Evolutionary conservation across 176 grass and related monocot genomes (phyloP), one percentile per base, ranked within the genome.

Genomic region (Aegilops tauschii): DNA sequence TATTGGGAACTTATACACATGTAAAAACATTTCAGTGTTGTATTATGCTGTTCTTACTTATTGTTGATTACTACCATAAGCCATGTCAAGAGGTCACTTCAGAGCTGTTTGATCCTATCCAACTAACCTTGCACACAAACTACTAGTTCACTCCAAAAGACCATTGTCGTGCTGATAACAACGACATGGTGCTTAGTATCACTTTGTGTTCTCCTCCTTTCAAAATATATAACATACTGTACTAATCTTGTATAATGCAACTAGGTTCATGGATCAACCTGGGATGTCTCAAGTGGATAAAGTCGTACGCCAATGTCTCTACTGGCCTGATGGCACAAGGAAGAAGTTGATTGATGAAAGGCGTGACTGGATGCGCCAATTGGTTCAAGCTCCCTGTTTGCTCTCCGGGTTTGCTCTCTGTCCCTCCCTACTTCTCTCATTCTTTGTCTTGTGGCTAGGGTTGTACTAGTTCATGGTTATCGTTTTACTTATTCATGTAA

Each of bases 241-340:
- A 16, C 70, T 45, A 27, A 73, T 73, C 70, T 45, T 73, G 6
- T 12, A 45, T 45, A 44, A 73, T 45, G 70, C 39, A 73, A 73
- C 39, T 73, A 45, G 70, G 70, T 73, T 73, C 39, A 45, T 29
- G 44, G 44, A 47, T 47, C 44, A 47, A 65, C 62, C 2, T 27
- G 37, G 39, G 7, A 35, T 72, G 39, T 72, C 36, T 72, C 69
- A 35, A 42, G 8, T 72, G 69, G 69, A 72, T 40, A 72, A 10
- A 18, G 16, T 72, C 1, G 9, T 72, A 72, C 9, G 36, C 21
- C 20, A 23, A 42, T 5, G 4, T 73, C 9, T 73, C 23, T 12
- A 73, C 70, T 73, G n/a, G 21, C 37, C 70, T 25, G 70, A 73
- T 45, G 70, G 70, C 39, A 45, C 70, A 73, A 73, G 70, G n/a